Percentiles rank a stretch among this genome's conserved stretches.
These are phyloP conservation scores for Acephala macrosclerotiorum DNA, from an alignment of 2,329 filamentous ascomycete species.

Conservation along the genomic window DNA sequence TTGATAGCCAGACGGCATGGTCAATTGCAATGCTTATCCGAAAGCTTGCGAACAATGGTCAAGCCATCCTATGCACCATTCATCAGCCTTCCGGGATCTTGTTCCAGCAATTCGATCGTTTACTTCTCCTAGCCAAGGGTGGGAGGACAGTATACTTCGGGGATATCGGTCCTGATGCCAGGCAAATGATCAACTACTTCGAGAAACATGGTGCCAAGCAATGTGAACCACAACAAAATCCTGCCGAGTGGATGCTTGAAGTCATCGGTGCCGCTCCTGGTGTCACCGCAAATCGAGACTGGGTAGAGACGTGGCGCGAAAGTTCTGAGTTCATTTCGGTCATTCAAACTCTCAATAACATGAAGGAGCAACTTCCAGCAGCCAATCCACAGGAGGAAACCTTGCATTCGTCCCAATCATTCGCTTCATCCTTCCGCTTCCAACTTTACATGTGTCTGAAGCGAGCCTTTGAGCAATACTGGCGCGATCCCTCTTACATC, in stretches of 20 bases:
- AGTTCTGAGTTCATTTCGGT: constrained; percentile 54
- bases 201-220: constrained; percentile 71
- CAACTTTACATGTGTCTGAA: constrained; percentile 63
- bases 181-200: constrained; percentile 76
- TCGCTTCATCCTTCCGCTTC: constrained; percentile 64
- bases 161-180: constrained; percentile 75
- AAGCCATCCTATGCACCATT: constrained; percentile 94
- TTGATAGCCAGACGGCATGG: constrained; percentile 94
- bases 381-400: constrained; percentile 37
- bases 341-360: constrained; percentile 57
- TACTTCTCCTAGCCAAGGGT: constrained; percentile 79
- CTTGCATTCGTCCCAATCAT: constrained; percentile 51
- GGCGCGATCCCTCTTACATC: constrained; percentile 69
- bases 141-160: constrained; percentile 85
- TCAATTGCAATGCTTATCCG: constrained; percentile 87
- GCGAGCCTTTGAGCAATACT: constrained; percentile 70
- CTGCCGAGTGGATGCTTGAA: constrained; percentile 81
- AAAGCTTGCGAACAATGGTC: constrained; percentile 87
- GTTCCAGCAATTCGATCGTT: constrained; percentile 87
- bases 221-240: constrained; percentile 76
- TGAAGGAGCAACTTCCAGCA: constrained; percentile 53
- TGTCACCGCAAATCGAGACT: constrained; percentile 63
- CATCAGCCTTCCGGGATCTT: constrained; percentile 97
- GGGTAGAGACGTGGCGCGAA: constrained; percentile 65
- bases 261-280: constrained; percentile 69